A percentile compares a stretch with the other conserved stretches of the same genome.
phyloP scores from a whole-genome alignment of 2,329 filamentous ascomycete species.

The Diaporthe nobilis region DNA sequence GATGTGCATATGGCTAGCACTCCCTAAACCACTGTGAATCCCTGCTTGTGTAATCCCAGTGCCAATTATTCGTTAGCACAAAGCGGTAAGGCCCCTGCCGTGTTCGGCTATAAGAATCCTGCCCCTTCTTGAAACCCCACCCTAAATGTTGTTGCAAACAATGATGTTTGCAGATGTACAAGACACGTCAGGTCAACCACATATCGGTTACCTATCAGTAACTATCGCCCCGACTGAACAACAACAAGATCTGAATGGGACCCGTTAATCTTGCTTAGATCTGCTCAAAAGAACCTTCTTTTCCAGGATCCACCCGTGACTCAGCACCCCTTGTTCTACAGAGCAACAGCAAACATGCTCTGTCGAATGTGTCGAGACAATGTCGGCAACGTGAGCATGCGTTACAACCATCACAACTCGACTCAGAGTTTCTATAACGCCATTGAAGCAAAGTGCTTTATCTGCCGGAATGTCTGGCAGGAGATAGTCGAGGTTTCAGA shows the following conservation, averaged over 20 bases:
- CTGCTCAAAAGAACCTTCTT: background rate
- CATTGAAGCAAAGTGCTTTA: background rate
- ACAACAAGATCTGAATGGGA: too few relatives aligned
- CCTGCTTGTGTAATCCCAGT: too few relatives aligned
- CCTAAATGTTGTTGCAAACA: too few relatives aligned
- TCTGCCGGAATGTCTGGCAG: background rate
- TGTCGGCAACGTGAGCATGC: background rate
- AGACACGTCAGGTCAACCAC: too few relatives aligned
- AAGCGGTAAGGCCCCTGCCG: too few relatives aligned
- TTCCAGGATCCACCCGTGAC: background rate
- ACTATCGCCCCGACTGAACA: too few relatives aligned
- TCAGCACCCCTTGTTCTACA: background rate
- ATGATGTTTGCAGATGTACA: too few relatives aligned
- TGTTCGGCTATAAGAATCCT: too few relatives aligned
- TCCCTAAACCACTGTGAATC: too few relatives aligned
- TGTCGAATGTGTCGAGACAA: slow-evolving; percentile 3
- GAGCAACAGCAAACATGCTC: background rate
- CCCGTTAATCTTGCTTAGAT: background rate
- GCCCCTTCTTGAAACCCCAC: too few relatives aligned
- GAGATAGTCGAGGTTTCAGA: background rate
- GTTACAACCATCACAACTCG: background rate
- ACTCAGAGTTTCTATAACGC: background rate
- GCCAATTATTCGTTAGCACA: too few relatives aligned
- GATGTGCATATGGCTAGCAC: too few relatives aligned
- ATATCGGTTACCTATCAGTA: accelerated